Conservation (phyloP, 495 filamentous ascomycete genomes). For the Apiosordaria backusii region DNA sequence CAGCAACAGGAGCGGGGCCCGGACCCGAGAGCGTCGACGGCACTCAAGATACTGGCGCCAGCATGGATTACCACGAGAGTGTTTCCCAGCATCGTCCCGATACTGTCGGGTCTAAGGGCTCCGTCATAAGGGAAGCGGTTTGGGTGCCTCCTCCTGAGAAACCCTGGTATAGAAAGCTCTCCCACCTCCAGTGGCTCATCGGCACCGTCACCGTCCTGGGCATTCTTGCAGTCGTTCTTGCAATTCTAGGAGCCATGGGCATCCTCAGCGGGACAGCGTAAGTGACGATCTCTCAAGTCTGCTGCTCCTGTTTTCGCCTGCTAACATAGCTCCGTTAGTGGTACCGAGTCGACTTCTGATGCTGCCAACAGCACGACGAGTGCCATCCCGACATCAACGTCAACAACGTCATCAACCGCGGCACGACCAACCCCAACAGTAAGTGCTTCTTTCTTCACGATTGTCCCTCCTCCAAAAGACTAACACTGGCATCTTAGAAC, state of each 20-base stretch:
- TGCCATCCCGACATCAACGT: background rate
- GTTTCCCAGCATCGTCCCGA: background rate
- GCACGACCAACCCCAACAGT: slow-evolving; percentile 13
- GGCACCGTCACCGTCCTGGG: slow-evolving; percentile 21
- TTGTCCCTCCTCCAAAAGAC: background rate
- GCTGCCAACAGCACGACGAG: background rate
- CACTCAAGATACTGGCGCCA: slow-evolving; percentile 5
- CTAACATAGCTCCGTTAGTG: slow-evolving; percentile 18
- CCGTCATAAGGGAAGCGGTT: slow-evolving; percentile 10
- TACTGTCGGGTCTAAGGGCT: slow-evolving; percentile 15
- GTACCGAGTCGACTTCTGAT: background rate
- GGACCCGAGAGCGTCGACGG: slow-evolving; percentile 9
- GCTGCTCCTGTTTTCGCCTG: background rate
- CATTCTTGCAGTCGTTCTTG: slow-evolving; percentile 24
- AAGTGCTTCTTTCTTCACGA: background rate
- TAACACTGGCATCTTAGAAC: background rate
- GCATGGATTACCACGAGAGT: background rate
- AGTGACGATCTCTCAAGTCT: background rate
- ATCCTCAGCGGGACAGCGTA: slow-evolving; percentile 17
- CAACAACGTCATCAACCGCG: slow-evolving; percentile 13
- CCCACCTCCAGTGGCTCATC: slow-evolving; percentile 19
- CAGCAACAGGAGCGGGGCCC: slow-evolving; percentile 2
- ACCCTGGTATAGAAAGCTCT: slow-evolving; percentile 29
- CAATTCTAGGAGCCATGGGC: slow-evolving; percentile 30
- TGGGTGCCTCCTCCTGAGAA: slow-evolving; percentile 21